These are phyloP conservation scores for Phytophthora nicotianae DNA, from an alignment of 352 stramenopile species.

Conservation along the genomic window DNA sequence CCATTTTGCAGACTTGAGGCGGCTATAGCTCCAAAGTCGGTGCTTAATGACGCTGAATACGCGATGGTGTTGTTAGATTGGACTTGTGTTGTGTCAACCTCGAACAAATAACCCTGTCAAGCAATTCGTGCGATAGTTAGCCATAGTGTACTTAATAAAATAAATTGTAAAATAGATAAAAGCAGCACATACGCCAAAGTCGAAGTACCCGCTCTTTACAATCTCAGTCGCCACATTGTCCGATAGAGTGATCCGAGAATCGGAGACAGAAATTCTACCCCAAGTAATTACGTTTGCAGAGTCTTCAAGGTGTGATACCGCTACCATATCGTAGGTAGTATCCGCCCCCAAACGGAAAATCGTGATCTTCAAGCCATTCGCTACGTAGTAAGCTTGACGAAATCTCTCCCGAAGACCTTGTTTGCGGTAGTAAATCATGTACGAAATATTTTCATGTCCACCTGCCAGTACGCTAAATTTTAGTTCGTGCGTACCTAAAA, in stretches of 20 bases:
- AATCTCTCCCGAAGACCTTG: slow-evolving; percentile 25
- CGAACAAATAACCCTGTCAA: slow-evolving; percentile 52
- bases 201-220: slow-evolving; percentile 34
- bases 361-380: slow-evolving; percentile 21
- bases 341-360: slow-evolving; percentile 50
- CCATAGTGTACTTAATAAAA: not conserved
- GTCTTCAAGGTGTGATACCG: slow-evolving; percentile 29
- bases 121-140: not conserved
- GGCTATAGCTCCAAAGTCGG: slow-evolving; percentile 15
- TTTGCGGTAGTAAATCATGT: slow-evolving; percentile 45
- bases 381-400: slow-evolving; percentile 27
- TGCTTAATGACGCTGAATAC: slow-evolving; percentile 10
- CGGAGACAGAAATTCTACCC: slow-evolving; percentile 31
- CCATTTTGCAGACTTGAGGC: slow-evolving; percentile 19
- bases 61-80: not conserved
- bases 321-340: slow-evolving; percentile 63
- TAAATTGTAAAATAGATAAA: not conserved
- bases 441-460: slow-evolving; percentile 36
- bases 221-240: slow-evolving; percentile 1
- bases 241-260: slow-evolving; percentile 28
- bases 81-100: slow-evolving; percentile 33
- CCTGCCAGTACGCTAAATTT: slow-evolving; percentile 16
- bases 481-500: not conserved
- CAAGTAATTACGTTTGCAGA: slow-evolving; percentile 6
- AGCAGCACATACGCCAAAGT: slow-evolving; percentile 49